Conservation (phyloP, 2,329 filamentous ascomycete species). For the Septoria petroselini region DNA sequence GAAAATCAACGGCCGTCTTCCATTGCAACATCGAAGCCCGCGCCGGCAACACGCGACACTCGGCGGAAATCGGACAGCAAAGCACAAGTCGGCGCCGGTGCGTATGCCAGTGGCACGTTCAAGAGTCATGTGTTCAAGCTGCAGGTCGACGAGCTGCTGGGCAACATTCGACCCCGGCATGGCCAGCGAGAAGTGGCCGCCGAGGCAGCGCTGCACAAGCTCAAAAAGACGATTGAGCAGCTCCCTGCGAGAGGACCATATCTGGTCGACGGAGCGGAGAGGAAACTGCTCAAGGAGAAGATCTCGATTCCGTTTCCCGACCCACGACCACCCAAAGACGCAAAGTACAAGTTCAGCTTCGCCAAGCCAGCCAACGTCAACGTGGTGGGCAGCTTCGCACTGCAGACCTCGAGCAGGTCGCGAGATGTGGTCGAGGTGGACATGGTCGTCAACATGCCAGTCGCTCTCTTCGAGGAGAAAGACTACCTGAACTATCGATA, state of each 20-base stretch:
- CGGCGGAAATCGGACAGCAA: slow-evolving; percentile 14
- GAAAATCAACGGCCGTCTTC: slow-evolving; percentile 12
- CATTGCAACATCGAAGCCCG: slow-evolving; percentile 14
- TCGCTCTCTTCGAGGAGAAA: slow-evolving; percentile 78
- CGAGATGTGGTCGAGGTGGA: slow-evolving; percentile 60
- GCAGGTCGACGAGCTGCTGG: slow-evolving; percentile 62
- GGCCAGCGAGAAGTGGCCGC: slow-evolving; percentile 54
- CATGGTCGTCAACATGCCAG: slow-evolving; percentile 82
- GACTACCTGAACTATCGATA: slow-evolving; percentile 91
- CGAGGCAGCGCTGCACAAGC: slow-evolving; percentile 52
- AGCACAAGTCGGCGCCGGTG: slow-evolving; percentile 32
- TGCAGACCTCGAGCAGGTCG: slow-evolving; percentile 68
- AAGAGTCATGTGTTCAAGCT: slow-evolving; percentile 66
- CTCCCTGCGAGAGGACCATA: slow-evolving; percentile 52
- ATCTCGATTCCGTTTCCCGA: slow-evolving; percentile 79
- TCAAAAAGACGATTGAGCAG: slow-evolving; percentile 58
- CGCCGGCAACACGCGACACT: slow-evolving; percentile 1
- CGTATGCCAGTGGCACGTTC: slow-evolving; percentile 55
- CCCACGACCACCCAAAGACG: slow-evolving; percentile 71
- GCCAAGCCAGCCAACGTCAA: slow-evolving; percentile 74
- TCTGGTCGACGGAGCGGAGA: slow-evolving; percentile 63
- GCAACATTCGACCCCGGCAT: slow-evolving; percentile 57
- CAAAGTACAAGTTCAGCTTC: slow-evolving; percentile 78
- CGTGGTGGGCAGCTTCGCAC: slow-evolving; percentile 81
- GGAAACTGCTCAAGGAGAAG: slow-evolving; percentile 63